Percentiles rank a stretch among this genome's conserved stretches.
These are phyloP conservation scores for Gamsiella multidivaricata DNA, from an alignment of 192 early-diverging fungal genomes.

Conservation along the genomic window DNA sequence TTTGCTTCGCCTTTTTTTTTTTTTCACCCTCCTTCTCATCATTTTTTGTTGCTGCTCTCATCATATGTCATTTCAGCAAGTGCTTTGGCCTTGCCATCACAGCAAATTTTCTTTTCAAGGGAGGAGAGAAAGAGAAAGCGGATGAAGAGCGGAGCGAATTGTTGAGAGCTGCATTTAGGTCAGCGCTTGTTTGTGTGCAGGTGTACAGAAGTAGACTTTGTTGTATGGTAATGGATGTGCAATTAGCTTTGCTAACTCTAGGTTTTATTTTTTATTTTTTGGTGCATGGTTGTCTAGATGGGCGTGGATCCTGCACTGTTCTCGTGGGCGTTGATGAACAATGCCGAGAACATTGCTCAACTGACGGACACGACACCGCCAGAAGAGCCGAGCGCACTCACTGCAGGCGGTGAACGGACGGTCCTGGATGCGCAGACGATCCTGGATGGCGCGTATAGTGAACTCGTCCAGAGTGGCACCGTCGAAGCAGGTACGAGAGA, in stretches of 20 bases:
- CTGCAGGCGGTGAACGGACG: slow-evolving; percentile 1
- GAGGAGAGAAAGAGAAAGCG: no score
- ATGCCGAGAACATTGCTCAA: slow-evolving; percentile 61
- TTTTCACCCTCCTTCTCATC: neutral
- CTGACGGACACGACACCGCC: slow-evolving; percentile 24
- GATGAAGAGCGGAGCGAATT: no score
- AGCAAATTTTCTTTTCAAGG: no score
- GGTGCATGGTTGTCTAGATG: slow-evolving; percentile 3
- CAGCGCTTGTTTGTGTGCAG: no score
- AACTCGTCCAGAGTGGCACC: slow-evolving; percentile 58
- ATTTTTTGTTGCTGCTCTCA: no score
- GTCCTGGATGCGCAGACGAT: slow-evolving; percentile 61
- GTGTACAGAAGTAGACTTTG: no score
- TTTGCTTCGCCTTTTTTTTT: neutral
- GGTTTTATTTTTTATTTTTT: neutral
- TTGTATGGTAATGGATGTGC: no score
- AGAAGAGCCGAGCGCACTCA: slow-evolving; percentile 2
- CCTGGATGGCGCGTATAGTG: slow-evolving; percentile 57
- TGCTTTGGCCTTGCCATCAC: no score
- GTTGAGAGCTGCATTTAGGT: no score
- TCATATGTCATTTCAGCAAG: no score
- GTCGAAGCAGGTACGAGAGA: slow-evolving; percentile 55
- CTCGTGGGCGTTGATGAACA: slow-evolving; percentile 68
- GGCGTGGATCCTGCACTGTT: slow-evolving; percentile 60
- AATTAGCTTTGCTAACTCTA: no score